Conservation (phyloP, 2,329 filamentous ascomycete genomes). For the Aspergillus sp. region DNA sequence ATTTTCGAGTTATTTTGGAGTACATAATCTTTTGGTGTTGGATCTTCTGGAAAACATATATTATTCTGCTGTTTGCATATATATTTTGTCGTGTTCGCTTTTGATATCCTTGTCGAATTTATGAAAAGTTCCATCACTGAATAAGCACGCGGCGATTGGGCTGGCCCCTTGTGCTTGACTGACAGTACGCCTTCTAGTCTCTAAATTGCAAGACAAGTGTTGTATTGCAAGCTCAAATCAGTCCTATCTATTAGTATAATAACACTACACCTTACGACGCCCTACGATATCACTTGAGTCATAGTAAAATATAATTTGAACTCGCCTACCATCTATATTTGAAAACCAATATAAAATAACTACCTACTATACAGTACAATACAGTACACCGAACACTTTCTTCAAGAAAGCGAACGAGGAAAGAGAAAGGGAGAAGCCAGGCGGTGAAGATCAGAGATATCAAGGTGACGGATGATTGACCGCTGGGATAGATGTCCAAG, state of each 20-base stretch:
- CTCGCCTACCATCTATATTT: neutral
- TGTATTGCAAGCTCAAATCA: too few relatives aligned
- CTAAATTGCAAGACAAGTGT: too few relatives aligned
- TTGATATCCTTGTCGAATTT: neutral
- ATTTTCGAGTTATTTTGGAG: neutral
- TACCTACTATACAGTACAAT: conserved; percentile 31
- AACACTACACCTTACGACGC: too few relatives aligned
- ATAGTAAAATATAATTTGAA: too few relatives aligned
- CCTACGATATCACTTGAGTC: neutral
- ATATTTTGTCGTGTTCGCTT: neutral
- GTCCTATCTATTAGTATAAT: too few relatives aligned
- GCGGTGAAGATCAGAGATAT: neutral
- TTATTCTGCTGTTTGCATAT: neutral
- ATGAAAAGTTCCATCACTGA: neutral
- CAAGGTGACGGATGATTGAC: neutral
- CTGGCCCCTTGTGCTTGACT: neutral
- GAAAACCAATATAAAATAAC: conserved; percentile 7
- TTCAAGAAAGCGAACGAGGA: conserved; percentile 7
- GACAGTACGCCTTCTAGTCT: too few relatives aligned
- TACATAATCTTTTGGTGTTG: conserved; percentile 11
- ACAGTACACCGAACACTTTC: conserved; percentile 23
- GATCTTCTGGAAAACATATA: conserved; percentile 3
- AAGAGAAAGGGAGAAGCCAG: neutral
- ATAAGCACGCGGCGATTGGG: neutral
- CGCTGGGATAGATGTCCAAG: too few relatives aligned